Conservation (phyloP, 2,329 filamentous ascomycete genomes). For the Curvularia verruculosa region DNA sequence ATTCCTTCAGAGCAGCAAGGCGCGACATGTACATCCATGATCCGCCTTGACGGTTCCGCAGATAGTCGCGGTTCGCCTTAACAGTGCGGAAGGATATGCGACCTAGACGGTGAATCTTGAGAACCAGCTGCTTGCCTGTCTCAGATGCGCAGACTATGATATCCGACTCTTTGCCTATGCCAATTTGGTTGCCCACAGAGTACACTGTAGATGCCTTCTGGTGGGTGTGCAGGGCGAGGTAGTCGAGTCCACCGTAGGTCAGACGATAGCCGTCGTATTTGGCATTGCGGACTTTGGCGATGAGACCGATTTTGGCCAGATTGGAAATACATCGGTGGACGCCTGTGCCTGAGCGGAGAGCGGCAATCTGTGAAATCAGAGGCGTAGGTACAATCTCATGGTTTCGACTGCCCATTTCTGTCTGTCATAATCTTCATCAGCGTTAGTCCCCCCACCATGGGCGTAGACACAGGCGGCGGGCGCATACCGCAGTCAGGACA, state of each 20-base stretch:
- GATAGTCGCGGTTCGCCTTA: conserved; percentile 94
- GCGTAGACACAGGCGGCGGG: conserved; percentile 16
- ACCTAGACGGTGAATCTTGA: conserved; percentile 95
- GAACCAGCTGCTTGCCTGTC: conserved; percentile 75
- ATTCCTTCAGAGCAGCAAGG: conserved; percentile 92
- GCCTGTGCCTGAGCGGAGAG: conserved; percentile 72
- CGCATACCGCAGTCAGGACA: conserved; percentile 81
- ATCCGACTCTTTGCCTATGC: conserved; percentile 96
- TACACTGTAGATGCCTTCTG: conserved; percentile 81
- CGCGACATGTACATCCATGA: conserved; percentile 99
- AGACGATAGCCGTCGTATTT: conserved; percentile 97
- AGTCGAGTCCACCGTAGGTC: conserved; percentile 95
- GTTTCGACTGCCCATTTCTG: conserved; percentile 92
- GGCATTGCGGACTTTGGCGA: conserved; percentile 91
- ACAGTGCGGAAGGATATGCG: conserved; percentile 97
- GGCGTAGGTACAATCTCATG: conserved; percentile 95
- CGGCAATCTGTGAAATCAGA: conserved; percentile 82
- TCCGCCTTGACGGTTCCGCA: conserved; percentile 77
- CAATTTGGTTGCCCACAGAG: conserved; percentile 91
- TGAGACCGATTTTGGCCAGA: conserved; percentile 89
- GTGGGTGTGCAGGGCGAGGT: conserved; percentile 92
- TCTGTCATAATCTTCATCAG: conserved; percentile 60
- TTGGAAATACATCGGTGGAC: conserved; percentile 87
- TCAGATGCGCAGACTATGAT: conserved; percentile 91
- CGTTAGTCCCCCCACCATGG: conserved; percentile 44